These are phyloP conservation scores for Pholiota molesta DNA, from an alignment of 768 basidiomycete species.

Conservation along the genomic window DNA sequence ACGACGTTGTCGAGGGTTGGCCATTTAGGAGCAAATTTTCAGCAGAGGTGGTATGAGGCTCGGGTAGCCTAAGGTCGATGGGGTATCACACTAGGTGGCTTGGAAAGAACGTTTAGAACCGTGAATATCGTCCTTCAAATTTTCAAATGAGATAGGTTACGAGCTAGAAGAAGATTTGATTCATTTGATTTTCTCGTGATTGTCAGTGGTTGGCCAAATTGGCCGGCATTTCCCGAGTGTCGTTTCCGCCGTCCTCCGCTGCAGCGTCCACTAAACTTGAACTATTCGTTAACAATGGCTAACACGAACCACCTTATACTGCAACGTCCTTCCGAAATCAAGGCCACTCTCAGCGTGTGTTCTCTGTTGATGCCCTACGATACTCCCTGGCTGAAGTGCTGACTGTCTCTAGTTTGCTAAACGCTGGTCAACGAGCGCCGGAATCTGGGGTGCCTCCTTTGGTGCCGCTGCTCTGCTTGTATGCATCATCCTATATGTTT, in stretches of 20 bases:
- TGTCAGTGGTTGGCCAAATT: constrained; percentile 11
- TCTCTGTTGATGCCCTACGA: neutral
- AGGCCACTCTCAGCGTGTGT: constrained; percentile 41
- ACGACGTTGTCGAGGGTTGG: constrained; percentile 90
- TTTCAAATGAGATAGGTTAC: neutral
- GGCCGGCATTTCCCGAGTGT: constrained; percentile 33
- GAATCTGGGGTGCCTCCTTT: constrained; percentile 72
- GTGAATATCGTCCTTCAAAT: neutral
- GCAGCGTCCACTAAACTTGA: constrained; percentile 9
- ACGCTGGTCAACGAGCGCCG: constrained; percentile 63
- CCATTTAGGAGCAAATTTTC: constrained; percentile 53
- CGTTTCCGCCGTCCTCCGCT: constrained; percentile 34
- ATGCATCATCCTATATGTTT: constrained; percentile 26
- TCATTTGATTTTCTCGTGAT: constrained; percentile 9
- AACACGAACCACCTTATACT: constrained; percentile 32
- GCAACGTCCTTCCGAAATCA: constrained; percentile 40
- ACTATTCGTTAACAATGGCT: constrained; percentile 38
- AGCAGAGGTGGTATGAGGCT: neutral
- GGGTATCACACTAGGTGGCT: neutral
- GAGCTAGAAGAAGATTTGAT: neutral
- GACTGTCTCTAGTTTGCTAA: constrained; percentile 42
- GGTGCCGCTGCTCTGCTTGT: constrained; percentile 74
- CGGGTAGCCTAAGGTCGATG: neutral
- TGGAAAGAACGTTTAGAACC: neutral
- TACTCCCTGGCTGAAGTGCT: constrained; percentile 12